Percentiles rank a stretch among this genome's conserved stretches.
phyloP scores from a whole-genome alignment of 257 asterid species.

The Thymus quinquecostatus region DNA sequence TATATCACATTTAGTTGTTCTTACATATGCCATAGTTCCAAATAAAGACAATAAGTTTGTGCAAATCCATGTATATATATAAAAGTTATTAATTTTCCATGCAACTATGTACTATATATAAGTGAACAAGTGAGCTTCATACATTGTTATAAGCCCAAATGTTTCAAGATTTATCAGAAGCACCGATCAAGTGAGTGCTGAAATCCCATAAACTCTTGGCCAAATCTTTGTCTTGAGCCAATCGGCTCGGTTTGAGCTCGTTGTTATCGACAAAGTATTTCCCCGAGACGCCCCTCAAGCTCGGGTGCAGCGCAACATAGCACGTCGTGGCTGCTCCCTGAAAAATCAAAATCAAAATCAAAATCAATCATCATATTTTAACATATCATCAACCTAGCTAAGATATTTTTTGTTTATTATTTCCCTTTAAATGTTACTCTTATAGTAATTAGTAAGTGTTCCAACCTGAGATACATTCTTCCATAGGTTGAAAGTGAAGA shows the following conservation, averaged over 20 bases:
- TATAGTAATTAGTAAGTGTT: no score
- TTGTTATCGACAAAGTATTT: constrained; percentile 68
- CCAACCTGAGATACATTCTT: constrained; percentile 72
- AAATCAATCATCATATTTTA: no score
- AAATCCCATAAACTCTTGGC: constrained; percentile 70
- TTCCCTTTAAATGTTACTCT: no score
- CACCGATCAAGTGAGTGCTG: constrained; percentile 57
- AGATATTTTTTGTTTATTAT: no score
- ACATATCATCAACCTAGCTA: no score
- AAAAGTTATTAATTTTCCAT: no score
- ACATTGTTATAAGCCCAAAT: background rate
- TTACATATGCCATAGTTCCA: no score
- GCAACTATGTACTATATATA: background rate
- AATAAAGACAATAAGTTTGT: no score
- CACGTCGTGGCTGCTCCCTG: constrained; percentile 87
- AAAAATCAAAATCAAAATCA: background rate
- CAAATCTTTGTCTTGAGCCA: constrained; percentile 48
- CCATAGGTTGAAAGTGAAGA: constrained; percentile 55
- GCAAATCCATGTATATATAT: background rate
- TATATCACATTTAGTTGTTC: no score
- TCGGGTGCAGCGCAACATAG: constrained; percentile 70
- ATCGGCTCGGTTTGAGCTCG: constrained; percentile 41
- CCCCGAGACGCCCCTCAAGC: constrained; percentile 54
- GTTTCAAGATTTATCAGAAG: background rate
- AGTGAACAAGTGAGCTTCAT: background rate